Conservation (phyloP, 257 asterid genomes). For the Solanum lignicaule region DNA sequence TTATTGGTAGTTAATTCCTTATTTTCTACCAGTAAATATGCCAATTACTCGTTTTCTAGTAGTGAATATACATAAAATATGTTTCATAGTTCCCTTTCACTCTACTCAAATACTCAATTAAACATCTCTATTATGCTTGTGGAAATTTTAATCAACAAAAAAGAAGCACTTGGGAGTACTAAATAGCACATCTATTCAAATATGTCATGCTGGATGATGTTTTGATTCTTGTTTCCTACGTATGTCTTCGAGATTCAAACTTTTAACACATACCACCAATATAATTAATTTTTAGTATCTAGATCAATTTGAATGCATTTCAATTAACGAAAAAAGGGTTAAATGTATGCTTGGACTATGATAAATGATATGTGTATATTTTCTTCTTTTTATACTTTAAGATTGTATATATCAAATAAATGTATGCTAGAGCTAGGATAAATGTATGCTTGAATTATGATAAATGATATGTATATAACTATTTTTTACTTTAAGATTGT, state of each 20-base stretch:
- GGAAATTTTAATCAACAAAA: background rate
- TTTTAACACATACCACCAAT: background rate
- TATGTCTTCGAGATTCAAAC: background rate
- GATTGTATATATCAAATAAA: no score
- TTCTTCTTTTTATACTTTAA: no score
- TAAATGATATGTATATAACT: no score
- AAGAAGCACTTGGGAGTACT: background rate
- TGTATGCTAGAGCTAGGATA: no score
- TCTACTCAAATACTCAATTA: background rate
- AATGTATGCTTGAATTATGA: no score
- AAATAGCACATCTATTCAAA: background rate
- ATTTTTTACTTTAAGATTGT: no score
- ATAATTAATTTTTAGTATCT: background rate
- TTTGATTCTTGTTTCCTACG: background rate
- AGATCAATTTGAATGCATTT: background rate
- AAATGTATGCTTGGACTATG: no score
- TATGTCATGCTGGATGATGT: background rate
- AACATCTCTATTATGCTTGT: background rate
- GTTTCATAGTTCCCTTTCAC: background rate
- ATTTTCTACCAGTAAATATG: no score
- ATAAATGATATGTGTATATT: no score
- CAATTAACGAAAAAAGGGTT: no score
- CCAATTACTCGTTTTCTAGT: no score
- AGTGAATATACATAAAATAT: background rate
- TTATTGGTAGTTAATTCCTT: no score